A percentile compares a stretch with the other conserved stretches of the same genome.
Evolutionary conservation across 2,329 filamentous ascomycete genomes (phyloP).

Genomic region (Nemania sp.): DNA sequence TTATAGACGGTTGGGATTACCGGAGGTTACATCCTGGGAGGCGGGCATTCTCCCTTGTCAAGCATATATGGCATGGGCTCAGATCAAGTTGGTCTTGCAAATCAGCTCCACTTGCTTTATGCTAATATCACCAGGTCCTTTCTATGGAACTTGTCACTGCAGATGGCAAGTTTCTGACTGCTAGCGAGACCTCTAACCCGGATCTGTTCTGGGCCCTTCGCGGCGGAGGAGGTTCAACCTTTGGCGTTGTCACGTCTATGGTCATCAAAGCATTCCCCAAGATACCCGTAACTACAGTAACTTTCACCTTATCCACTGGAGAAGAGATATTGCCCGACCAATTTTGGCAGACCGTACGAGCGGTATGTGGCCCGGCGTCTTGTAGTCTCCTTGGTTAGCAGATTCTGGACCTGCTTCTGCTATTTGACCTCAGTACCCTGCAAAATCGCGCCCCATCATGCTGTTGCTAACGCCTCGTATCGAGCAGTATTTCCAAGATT

Average conservation of each 20-base stretch:
- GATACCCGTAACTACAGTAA: slow-evolving; percentile 38
- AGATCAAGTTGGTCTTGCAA: slow-evolving; percentile 44
- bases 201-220: slow-evolving; percentile 57
- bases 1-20: slow-evolving; percentile 52
- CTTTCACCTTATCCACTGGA: slow-evolving; percentile 31
- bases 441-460: not conserved
- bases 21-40: slow-evolving; percentile 53
- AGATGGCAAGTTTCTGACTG: slow-evolving; percentile 49
- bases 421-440: not conserved
- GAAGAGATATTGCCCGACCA: slow-evolving; percentile 36
- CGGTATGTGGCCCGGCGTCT: slow-evolving; percentile 6
- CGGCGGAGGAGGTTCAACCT: slow-evolving; percentile 51
- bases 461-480: not conserved
- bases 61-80: slow-evolving; percentile 54
- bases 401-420: not conserved
- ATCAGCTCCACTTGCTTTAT: not conserved
- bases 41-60: slow-evolving; percentile 58
- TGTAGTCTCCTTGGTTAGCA: slow-evolving; percentile 8
- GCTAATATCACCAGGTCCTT: slow-evolving; percentile 41
- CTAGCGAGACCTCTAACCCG: slow-evolving; percentile 46
- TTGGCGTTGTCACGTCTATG: slow-evolving; percentile 49
- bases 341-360: slow-evolving; percentile 38
- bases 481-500: slow-evolving; percentile 33
- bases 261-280: slow-evolving; percentile 43
- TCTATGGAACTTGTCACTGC: slow-evolving; percentile 54